Evolutionary conservation across 805 yeast genomes (phyloP).

Genomic region (Cyberlindnera maritima): DNA sequence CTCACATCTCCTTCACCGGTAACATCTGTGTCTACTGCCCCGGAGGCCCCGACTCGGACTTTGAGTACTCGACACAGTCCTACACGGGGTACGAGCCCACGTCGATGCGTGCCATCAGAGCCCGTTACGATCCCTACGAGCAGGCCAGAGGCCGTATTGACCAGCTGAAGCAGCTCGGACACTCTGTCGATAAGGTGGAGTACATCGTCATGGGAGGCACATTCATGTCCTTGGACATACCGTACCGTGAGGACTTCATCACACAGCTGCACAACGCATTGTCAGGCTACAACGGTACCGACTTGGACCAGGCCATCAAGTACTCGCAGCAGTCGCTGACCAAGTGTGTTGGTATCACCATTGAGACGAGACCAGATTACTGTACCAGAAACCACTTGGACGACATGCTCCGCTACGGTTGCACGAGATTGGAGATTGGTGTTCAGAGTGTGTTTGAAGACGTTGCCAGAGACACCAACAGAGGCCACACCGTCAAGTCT

Average conservation of each 20-base stretch:
- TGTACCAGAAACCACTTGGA: constrained; percentile 94
- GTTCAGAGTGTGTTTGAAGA: constrained; percentile 97
- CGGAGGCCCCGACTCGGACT: constrained; percentile 98
- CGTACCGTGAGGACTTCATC: constrained; percentile 86
- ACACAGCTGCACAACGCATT: constrained; percentile 91
- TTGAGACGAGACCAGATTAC: constrained; percentile 97
- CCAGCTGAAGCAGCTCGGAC: constrained; percentile 92
- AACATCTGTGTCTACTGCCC: constrained; percentile 98
- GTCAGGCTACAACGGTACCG: constrained; percentile 84
- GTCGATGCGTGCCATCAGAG: constrained; percentile 98
- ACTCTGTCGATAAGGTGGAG: constrained; percentile 95
- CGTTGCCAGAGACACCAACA: constrained; percentile 95
- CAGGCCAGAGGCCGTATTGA: constrained; percentile 98
- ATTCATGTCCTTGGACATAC: constrained; percentile 89
- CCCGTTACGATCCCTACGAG: constrained; percentile 96
- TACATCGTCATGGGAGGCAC: constrained; percentile 99
- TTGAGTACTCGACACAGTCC: constrained; percentile 96
- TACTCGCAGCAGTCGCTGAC: constrained; percentile 93
- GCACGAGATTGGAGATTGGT: constrained; percentile 95
- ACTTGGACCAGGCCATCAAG: constrained; percentile 85
- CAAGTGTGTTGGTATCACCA: constrained; percentile 97
- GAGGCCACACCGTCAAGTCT: constrained; percentile 96
- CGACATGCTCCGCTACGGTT: constrained; percentile 95
- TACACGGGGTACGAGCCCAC: constrained; percentile 99
- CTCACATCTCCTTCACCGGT: constrained; percentile 98